Evolutionary conservation across 495 filamentous ascomycete species (phyloP), one percentile per base, ranked within the genome.

Genomic region (Hypoxylon fragiforme): DNA sequence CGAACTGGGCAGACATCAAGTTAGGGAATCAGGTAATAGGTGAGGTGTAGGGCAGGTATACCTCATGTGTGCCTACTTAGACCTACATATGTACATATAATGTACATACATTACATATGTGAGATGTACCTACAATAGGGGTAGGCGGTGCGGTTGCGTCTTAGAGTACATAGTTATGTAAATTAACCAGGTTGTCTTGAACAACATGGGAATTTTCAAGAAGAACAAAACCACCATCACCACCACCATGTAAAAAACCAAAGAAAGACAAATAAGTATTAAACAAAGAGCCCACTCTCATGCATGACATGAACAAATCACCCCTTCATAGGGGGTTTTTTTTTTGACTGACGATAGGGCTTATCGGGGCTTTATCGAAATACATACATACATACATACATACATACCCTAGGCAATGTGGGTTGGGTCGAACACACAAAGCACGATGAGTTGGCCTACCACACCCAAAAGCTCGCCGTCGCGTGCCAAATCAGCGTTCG

Each of bases 391-490:
- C n/a, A n/a, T n/a, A n/a, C n/a, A n/a, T n/a, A n/a, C n/a, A n/a
- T n/a, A n/a, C n/a, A n/a, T n/a, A n/a, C n/a, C n/a, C n/a, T n/a
- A n/a, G n/a, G n/a, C n/a, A n/a, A n/a, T n/a, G n/a, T n/a, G n/a
- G n/a, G n/a, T n/a, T n/a, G n/a, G 45, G 49, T 38, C 28, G 38
- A 31, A 42, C 24, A 28, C 24, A 4, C 9, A 9, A 9, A 50
- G 58, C 58, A 62, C 58, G 58, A 62, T 62, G 58, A 62, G 58
- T 62, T 62, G 58, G 58, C 58, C 58, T 62, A 56, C 58, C 58
- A 62, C 58, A 62, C 58, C 58, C 31, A 20, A n/a, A 47, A 14
- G 26, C 19, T 62, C 58, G 58, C 47, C 52, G 52, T 43, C 38
- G 47, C 52, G 58, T 40, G 48, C 58, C n/a, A 57, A 62, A 62